Base-by-base conservation (phyloP, 2,329 filamentous ascomycete genomes). In the Colletotrichum salicis region DNA sequence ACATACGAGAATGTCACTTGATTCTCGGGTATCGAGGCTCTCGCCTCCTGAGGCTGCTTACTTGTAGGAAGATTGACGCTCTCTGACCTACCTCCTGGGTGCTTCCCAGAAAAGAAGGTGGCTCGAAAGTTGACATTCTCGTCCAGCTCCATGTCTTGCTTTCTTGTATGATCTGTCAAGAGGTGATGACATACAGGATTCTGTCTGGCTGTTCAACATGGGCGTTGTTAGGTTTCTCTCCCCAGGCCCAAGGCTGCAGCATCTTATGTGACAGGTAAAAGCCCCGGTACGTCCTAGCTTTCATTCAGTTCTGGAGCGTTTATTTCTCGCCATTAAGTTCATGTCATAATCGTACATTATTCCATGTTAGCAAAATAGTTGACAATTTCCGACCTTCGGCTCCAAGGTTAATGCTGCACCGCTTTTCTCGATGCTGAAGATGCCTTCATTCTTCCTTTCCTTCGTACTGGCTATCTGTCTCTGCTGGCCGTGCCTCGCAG, bases 381-480 rank as follows among this genome's bases (percentile, higher is more conserved):
- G 3, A 22, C 19, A 5, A 22, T 22, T 48, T n/a, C 8, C 10
- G 4, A 11, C n/a, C 11, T 0, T 4, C 1, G 8, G 15, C 1
- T 48, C 19, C 41, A 22, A n/a, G 19, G 8, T 1, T 7, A 48
- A 10, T 48, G 41, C 41, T 48, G 19, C 19, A 48, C 10, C 1
- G 19, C 15, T 22, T 48, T 8, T 48, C 41, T 48, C 19, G 8
- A 22, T 22, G 0, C n/a, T 11, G 0, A 48, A 48, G 41, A 22
- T 48, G 19, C 0, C 41, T 48, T 8, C 4, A 48, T 10, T 11
- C 1, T 48, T 48, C n/a, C 7, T 19, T 19, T 11, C 19, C 41
- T 48, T 22, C 19, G 8, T 5, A 2, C 8, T 48, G 5, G 4
- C 22, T 48, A 22, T 19, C 41, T 19, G 11, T n/a, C 15, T 22